Evolutionary conservation across 2,329 filamentous ascomycete species (phyloP).

Genomic region (Diaporthe vexans): DNA sequence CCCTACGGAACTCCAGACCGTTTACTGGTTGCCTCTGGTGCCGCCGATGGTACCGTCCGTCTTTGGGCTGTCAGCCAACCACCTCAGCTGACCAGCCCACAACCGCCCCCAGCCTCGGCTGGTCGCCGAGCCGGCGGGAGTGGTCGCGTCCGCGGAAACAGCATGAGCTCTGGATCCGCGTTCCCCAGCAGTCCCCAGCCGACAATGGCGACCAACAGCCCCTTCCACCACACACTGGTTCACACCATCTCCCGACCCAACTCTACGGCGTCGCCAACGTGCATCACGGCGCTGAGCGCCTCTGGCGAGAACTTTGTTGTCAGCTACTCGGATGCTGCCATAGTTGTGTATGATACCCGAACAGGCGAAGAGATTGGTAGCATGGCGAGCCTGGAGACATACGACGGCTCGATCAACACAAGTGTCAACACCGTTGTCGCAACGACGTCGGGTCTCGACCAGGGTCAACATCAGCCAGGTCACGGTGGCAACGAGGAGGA

Average conservation of each 20-base stretch:
- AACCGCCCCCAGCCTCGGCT: conserved; percentile 72
- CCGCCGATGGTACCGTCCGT: conserved; percentile 90
- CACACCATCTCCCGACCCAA: conserved; percentile 85
- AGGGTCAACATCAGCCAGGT: conserved; percentile 63
- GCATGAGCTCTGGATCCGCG: conserved; percentile 92
- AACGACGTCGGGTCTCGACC: conserved; percentile 86
- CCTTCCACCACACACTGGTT: conserved; percentile 89
- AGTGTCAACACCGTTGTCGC: conserved; percentile 94
- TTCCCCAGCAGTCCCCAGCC: conserved; percentile 93
- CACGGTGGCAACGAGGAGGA: conserved; percentile 76
- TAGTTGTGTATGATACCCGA: conserved; percentile 92
- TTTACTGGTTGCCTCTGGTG: conserved; percentile 90
- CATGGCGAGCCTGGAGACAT: conserved; percentile 96
- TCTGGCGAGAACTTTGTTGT: conserved; percentile 93
- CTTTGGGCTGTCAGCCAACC: conserved; percentile 96
- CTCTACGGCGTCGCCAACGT: conserved; percentile 82
- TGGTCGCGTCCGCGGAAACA: conserved; percentile 88
- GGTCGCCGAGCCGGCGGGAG: conserved; percentile 65
- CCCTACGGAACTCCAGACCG: conserved; percentile 86
- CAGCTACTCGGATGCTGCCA: conserved; percentile 89
- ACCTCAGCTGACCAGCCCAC: conserved; percentile 86
- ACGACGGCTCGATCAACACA: conserved; percentile 82
- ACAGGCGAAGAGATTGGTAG: conserved; percentile 91
- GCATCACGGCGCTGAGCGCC: conserved; percentile 88
- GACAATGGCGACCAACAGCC: conserved; percentile 85